phyloP scores from a whole-genome alignment of 2,329 filamentous ascomycete species.

The Penicillium occitanis region DNA sequence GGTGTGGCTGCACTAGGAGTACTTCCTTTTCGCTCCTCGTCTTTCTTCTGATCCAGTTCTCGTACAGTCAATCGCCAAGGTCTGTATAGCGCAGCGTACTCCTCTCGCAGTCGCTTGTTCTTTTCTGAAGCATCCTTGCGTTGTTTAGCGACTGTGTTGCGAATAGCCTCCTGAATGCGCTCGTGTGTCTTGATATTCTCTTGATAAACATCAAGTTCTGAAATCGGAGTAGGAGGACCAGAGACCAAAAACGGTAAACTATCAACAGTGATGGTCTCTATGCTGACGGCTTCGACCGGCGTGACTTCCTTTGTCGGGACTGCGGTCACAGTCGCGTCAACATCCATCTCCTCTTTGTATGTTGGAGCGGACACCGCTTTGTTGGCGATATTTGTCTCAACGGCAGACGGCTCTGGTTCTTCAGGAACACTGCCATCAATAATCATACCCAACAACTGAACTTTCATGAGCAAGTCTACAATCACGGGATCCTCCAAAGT shows the following conservation, averaged over 20 bases:
- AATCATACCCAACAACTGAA: slow-evolving; percentile 48
- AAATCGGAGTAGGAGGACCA: slow-evolving; percentile 45
- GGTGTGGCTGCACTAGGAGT: slow-evolving; percentile 40
- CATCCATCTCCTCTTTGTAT: slow-evolving; percentile 27
- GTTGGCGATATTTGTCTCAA: slow-evolving; percentile 23
- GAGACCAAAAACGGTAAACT: slow-evolving; percentile 48
- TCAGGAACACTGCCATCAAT: slow-evolving; percentile 36
- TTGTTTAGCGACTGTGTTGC: slow-evolving; percentile 39
- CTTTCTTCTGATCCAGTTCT: slow-evolving; percentile 44
- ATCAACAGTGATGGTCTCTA: slow-evolving; percentile 40
- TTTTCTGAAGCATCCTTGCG: slow-evolving; percentile 41
- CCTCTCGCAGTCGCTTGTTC: slow-evolving; percentile 41
- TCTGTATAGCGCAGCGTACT: slow-evolving; percentile 46
- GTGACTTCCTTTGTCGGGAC: slow-evolving; percentile 15
- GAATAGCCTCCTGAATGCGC: slow-evolving; percentile 40
- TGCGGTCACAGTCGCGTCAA: slow-evolving; percentile 22
- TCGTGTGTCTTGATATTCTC: slow-evolving; percentile 43
- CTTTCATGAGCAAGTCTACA: slow-evolving; percentile 42
- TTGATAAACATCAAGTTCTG: slow-evolving; percentile 47
- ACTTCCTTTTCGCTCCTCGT: slow-evolving; percentile 36
- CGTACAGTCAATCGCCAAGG: slow-evolving; percentile 46
- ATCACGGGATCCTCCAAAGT: slow-evolving; percentile 45
- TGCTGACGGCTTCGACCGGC: slow-evolving; percentile 21
- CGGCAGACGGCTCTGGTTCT: slow-evolving; percentile 28
- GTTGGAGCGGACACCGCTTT: slow-evolving; percentile 14